Base-by-base conservation (phyloP, 208 protist species). In the Leishmania mexicana region DNA sequence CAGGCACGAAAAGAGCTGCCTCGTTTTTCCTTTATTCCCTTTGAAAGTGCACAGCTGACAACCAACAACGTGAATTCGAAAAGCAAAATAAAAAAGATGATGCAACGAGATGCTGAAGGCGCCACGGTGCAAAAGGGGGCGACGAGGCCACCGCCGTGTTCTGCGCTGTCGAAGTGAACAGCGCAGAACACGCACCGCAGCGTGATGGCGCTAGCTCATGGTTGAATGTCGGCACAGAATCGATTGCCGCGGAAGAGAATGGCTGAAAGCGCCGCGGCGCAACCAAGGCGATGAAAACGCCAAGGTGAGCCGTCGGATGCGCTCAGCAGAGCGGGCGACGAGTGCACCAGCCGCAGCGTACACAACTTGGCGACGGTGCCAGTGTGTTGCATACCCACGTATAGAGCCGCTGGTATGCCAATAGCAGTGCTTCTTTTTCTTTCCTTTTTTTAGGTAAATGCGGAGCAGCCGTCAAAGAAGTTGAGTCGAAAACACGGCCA, bases 391-490 rank as follows among this genome's bases (percentile, higher is more conserved):
- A 51, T 51, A 8, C 45, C 70, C 21, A 74, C 5, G 5, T 74
- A 51, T 51, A 74, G 28, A 54, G 35, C 45, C 38, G 40, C 45
- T 54, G 45, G 47, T 38, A 74, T 31, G 28, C 2, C 70, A 74
- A 53, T 74, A 35, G 1, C 19, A n/a, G 40, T 47, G 40, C 17
- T 72, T 13, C 3, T 1, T 35, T 54, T 54, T 54, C 13, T 74
- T 15, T 54, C 19, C 1, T 31, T 11, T 31, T n/a, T 74, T 31
- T 51, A 15, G 28, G 70, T 1, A 53, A 74, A 74, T 35, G 21
- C 70, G 11, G 70, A 74, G n/a, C 35, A 54, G 70, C 70, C 70
- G 45, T 21, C 21, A 35, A 53, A 81, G 38, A 79, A 35, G 60
- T 3, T 10, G 19, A 45, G 38, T 64, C 24, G 3, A 64, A 64